phyloP scores from a whole-genome alignment of 352 stramenopile genomes.

The Phytophthora idaei region DNA sequence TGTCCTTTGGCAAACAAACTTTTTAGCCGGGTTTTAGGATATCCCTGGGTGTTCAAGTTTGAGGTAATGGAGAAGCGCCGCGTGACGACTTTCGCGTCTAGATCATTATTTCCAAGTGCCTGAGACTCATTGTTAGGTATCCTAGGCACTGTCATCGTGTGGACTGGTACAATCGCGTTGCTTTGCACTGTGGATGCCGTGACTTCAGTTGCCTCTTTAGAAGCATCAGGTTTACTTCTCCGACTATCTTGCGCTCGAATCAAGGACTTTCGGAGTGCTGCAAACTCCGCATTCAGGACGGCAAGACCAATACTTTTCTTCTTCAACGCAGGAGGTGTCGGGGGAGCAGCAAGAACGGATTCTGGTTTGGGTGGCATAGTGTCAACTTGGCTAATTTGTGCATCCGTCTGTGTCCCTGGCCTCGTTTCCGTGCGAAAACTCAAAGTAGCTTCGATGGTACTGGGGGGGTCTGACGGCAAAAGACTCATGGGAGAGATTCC shows the following conservation, averaged over 20 bases:
- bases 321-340: constrained; percentile 9
- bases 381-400: constrained; percentile 16
- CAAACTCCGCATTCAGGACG: constrained; percentile 29
- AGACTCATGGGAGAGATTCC: constrained; percentile 18
- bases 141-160: not conserved
- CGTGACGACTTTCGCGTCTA: constrained; percentile 34
- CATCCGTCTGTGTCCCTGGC: constrained; percentile 12
- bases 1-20: constrained; percentile 34
- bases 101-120: not conserved
- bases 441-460: not conserved
- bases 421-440: constrained; percentile 26
- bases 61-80: constrained; percentile 46
- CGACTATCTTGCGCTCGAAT: constrained; percentile 20
- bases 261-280: constrained; percentile 20
- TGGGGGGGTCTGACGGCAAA: constrained; percentile 18
- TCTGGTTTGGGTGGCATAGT: constrained; percentile 7
- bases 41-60: not conserved
- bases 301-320: constrained; percentile 37
- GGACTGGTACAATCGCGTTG: not conserved
- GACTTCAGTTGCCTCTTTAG: constrained; percentile 7
- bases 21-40: constrained; percentile 24
- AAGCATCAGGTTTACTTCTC: constrained; percentile 19
- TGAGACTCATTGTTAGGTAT: constrained; percentile 3
- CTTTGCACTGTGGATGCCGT: not conserved
- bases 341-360: not conserved